Evolutionary conservation across 2,329 filamentous ascomycete species (phyloP), one percentile per base, ranked within the genome.

Genomic region (Plenodomus tracheiphilus): DNA sequence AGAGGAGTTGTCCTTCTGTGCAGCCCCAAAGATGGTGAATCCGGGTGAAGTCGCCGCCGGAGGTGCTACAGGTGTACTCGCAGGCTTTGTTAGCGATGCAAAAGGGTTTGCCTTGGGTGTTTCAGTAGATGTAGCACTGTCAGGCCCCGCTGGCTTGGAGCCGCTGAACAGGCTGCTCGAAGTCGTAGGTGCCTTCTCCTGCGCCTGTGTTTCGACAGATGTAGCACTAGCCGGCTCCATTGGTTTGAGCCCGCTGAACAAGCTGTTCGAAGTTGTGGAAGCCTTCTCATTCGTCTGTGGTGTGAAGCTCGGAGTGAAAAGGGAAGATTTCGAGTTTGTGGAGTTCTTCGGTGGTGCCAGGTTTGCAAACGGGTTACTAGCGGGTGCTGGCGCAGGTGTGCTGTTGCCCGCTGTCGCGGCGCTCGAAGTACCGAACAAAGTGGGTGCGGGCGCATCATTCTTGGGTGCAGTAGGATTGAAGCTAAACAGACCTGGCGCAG

Each of bases 201-300:
- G n/a, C n/a, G n/a, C n/a, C n/a, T n/a, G n/a, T n/a, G n/a, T n/a
- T n/a, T n/a, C n/a, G n/a, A n/a, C n/a, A n/a, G n/a, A n/a, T n/a
- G n/a, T n/a, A n/a, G n/a, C n/a, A n/a, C n/a, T n/a, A n/a, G n/a
- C 21, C 17, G 45, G 37, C 28, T 49, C 49, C 30, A 46, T 43
- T 20, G 49, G 49, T 44, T 56, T 61, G 19, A 56, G 54, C 39
- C 41, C 54, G 18, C 44, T 51, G 41, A 64, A 62, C 6, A 61
- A 30, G 35, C 51, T 57, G 37, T 48, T 53, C 5, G 57, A 17
- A 4, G 56, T 43, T 16, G 43, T 36, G 8, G 58, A 25, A 11
- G 48, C 39, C 21, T 50, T 51, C 20, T 54, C 53, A 32, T 53
- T 49, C 15, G 47, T 41, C 34, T 58, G 49, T 10, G 56, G 43